phyloP scores from a whole-genome alignment of 768 basidiomycete species.

The Naematelia aurantialba region DNA sequence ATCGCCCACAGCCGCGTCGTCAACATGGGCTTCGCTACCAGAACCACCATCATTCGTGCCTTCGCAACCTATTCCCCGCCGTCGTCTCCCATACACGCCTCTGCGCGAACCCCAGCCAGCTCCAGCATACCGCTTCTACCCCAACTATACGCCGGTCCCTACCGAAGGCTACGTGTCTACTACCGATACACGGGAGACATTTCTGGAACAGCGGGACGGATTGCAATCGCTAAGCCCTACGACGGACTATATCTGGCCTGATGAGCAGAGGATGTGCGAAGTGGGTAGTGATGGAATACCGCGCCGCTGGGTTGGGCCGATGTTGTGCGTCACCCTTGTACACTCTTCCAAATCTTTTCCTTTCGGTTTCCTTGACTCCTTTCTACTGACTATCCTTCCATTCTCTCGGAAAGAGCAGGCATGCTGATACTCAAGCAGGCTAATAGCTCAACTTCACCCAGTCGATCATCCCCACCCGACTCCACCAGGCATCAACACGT shows the following conservation, averaged over 20 bases:
- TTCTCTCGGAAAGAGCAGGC: not conserved
- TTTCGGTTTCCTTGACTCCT: not conserved
- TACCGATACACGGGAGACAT: slow-evolving; percentile 11
- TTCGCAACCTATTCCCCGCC: not conserved
- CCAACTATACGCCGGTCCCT: slow-evolving; percentile 34
- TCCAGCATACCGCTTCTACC: slow-evolving; percentile 28
- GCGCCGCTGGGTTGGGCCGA: slow-evolving; percentile 45
- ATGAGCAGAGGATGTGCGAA: slow-evolving; percentile 16
- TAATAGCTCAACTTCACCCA: slow-evolving; percentile 44
- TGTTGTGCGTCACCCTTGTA: slow-evolving; percentile 37
- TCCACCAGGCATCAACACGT: slow-evolving; percentile 20
- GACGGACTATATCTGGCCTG: slow-evolving; percentile 9
- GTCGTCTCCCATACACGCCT: slow-evolving; percentile 18
- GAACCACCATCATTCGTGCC: not conserved
- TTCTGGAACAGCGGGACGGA: slow-evolving; percentile 32
- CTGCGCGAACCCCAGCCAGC: slow-evolving; percentile 37
- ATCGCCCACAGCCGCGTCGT: too few species aligned
- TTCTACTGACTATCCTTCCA: not conserved
- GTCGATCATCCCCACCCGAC: slow-evolving; percentile 18
- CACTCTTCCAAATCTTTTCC: not conserved
- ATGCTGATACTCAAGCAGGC: slow-evolving; percentile 15
- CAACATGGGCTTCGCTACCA: too few species aligned
- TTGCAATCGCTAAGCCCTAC: slow-evolving; percentile 23
- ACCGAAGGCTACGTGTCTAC: not conserved
- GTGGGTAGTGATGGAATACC: not conserved